Evolutionary conservation across 2,329 filamentous ascomycete genomes (phyloP).

Genomic region (Drechmeria coniospora): DNA sequence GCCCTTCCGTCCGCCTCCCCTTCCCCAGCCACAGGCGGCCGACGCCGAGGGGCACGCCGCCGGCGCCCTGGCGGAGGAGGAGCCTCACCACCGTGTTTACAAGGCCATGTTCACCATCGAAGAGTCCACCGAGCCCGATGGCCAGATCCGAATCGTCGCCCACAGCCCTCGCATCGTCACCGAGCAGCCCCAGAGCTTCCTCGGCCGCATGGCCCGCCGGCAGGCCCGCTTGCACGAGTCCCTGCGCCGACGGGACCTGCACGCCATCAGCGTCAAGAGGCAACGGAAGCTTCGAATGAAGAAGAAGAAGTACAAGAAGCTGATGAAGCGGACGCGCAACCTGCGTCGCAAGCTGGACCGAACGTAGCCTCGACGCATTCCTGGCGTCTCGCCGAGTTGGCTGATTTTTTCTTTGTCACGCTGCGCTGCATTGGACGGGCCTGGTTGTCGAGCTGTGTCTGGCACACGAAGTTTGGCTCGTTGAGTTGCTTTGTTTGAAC

Average conservation of each 20-base stretch:
- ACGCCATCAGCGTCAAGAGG: constrained; percentile 78
- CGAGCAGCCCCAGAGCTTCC: constrained; percentile 37
- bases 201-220: constrained; percentile 54
- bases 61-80: constrained; percentile 16
- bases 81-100: constrained; percentile 39
- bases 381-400: no score
- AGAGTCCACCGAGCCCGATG: constrained; percentile 44
- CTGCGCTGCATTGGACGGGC: constrained; percentile 10
- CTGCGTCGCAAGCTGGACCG: constrained; percentile 72
- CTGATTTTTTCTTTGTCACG: constrained; percentile 8
- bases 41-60: constrained; percentile 20
- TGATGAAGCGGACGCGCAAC: constrained; percentile 84
- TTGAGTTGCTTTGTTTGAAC: constrained; percentile 9
- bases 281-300: constrained; percentile 97
- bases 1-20: constrained; percentile 75
- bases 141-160: constrained; percentile 43
- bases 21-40: constrained; percentile 46
- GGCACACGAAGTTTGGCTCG: constrained; percentile 13
- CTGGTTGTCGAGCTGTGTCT: constrained; percentile 14
- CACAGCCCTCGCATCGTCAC: constrained; percentile 44
- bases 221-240: constrained; percentile 44
- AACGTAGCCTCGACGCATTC: no score
- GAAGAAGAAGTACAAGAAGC: constrained; percentile 99
- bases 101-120: constrained; percentile 53
- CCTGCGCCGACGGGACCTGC: constrained; percentile 43